Evolutionary conservation across 768 basidiomycete species (phyloP).

Genomic region (Leccinum variicolor): DNA sequence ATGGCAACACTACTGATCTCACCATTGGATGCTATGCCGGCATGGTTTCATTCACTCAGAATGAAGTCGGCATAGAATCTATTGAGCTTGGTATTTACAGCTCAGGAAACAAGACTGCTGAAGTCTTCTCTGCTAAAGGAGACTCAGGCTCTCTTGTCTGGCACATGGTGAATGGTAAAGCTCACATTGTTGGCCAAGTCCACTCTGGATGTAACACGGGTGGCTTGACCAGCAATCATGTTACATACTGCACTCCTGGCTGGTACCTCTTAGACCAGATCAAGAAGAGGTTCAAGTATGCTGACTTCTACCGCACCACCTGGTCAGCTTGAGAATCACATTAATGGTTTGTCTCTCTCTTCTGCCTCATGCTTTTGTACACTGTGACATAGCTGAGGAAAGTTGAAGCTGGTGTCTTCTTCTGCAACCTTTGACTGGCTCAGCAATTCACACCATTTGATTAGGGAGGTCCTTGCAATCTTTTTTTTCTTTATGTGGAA

Average conservation of each 20-base stretch:
- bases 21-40: background rate
- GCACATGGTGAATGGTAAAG: background rate
- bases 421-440: too few relatives aligned
- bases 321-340: background rate
- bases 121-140: background rate
- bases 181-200: background rate
- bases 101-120: background rate
- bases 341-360: background rate
- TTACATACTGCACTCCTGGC: background rate
- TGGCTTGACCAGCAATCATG: background rate
- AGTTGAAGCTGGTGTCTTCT: too few relatives aligned
- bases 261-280: background rate
- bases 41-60: background rate
- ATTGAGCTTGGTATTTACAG: background rate
- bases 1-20: background rate
- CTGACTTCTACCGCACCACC: background rate
- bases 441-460: constrained; percentile 12
- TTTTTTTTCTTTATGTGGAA: background rate
- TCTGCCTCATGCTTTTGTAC: background rate
- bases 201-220: background rate
- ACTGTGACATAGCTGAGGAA: too few relatives aligned
- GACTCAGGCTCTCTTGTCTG: background rate
- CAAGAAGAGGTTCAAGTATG: background rate
- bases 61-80: background rate
- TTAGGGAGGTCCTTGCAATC: background rate